Evolutionary conservation across 345 rosid species (phyloP).

Genomic region (Populus euphratica): DNA sequence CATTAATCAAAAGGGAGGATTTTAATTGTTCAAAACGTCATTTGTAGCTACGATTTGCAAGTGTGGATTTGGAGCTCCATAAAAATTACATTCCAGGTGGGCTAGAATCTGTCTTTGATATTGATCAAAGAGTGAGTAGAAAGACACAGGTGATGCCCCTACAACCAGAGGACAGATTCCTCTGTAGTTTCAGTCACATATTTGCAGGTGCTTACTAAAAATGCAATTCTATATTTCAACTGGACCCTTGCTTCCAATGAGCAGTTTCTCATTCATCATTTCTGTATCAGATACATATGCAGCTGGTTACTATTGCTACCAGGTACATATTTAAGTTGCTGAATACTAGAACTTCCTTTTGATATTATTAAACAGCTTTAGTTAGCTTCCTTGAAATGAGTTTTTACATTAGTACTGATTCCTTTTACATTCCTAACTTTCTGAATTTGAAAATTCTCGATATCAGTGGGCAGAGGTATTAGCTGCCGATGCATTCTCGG

Average conservation of each 20-base stretch:
- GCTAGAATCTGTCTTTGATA: slow-evolving; percentile 65
- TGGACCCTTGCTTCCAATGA: background rate
- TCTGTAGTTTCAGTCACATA: slow-evolving; percentile 77
- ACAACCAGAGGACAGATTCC: slow-evolving; percentile 73
- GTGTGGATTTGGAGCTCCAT: slow-evolving; percentile 76
- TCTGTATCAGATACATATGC: slow-evolving; percentile 70
- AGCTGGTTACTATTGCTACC: slow-evolving; percentile 94
- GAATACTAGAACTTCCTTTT: too few species aligned
- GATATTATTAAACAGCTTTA: too few species aligned
- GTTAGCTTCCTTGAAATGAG: too few species aligned
- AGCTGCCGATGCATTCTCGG: slow-evolving; percentile 97
- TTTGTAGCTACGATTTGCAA: slow-evolving; percentile 62
- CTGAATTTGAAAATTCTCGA: background rate
- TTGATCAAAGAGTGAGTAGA: slow-evolving; percentile 59
- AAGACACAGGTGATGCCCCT: slow-evolving; percentile 77
- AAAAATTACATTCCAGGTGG: slow-evolving; percentile 66
- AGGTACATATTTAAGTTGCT: slow-evolving; percentile 40
- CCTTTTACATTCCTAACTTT: too few species aligned
- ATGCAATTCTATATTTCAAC: background rate
- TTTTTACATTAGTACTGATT: too few species aligned
- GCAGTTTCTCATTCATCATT: background rate
- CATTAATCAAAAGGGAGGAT: too few species aligned
- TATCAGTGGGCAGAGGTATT: slow-evolving; percentile 91
- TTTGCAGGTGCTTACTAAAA: slow-evolving; percentile 50
- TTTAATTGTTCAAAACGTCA: too few species aligned